phyloP scores from a whole-genome alignment of 1,284 basidiomycete genomes.

The Inonotus hispidus region DNA sequence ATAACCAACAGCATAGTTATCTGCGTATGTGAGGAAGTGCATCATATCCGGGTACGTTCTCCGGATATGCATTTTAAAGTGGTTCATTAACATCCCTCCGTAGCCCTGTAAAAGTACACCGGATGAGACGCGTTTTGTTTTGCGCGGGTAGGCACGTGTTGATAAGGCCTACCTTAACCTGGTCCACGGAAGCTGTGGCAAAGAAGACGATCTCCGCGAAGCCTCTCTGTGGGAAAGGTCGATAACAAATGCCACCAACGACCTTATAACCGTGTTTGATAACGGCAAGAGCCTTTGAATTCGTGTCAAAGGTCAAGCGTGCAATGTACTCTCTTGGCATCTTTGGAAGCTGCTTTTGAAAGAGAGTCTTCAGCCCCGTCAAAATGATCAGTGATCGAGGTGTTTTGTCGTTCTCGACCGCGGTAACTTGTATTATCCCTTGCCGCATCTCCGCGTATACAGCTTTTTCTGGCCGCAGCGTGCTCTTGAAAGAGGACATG shows the following conservation, averaged over 20 bases:
- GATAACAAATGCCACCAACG: slow-evolving; percentile 96
- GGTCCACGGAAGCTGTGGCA: slow-evolving; percentile 93
- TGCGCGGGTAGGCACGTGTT: not conserved
- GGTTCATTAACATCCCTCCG: slow-evolving; percentile 98
- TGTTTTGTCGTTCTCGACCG: slow-evolving; percentile 81
- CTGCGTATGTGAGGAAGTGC: slow-evolving; percentile 97
- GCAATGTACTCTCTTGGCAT: slow-evolving; percentile 99
- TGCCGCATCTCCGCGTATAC: slow-evolving; percentile 80
- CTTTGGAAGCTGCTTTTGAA: slow-evolving; percentile 96
- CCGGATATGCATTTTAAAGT: slow-evolving; percentile 92
- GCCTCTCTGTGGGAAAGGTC: slow-evolving; percentile 90
- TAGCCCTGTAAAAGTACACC: slow-evolving; percentile 69
- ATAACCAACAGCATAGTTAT: slow-evolving; percentile 98
- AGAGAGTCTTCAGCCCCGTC: slow-evolving; percentile 93
- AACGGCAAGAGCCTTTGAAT: slow-evolving; percentile 91
- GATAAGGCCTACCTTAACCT: slow-evolving; percentile 77
- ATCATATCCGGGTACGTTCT: slow-evolving; percentile 78
- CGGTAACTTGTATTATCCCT: slow-evolving; percentile 80
- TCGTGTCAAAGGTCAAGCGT: slow-evolving; percentile 88
- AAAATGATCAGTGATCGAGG: slow-evolving; percentile 81
- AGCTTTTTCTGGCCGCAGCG: slow-evolving; percentile 63
- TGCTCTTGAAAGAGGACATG: slow-evolving; percentile 34
- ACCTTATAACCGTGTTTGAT: slow-evolving; percentile 95
- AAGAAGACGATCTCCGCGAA: slow-evolving; percentile 99
- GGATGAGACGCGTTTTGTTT: not conserved